These are phyloP conservation scores for Xylaria sp. DNA, from an alignment of 2,329 filamentous ascomycete genomes.

Conservation along the genomic window DNA sequence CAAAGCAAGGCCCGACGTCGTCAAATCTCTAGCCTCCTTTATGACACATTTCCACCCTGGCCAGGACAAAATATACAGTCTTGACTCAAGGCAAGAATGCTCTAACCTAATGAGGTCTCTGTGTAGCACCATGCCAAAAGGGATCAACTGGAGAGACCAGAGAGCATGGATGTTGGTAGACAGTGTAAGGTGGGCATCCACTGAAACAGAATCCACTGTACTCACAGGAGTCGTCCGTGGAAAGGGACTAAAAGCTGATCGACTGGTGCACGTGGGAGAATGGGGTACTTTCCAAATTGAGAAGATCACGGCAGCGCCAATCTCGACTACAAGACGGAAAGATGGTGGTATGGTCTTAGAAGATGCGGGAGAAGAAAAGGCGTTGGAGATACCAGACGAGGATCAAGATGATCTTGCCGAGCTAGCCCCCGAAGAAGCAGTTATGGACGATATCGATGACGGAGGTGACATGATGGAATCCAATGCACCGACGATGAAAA, in stretches of 20 bases:
- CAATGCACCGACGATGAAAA: constrained; percentile 67
- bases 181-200: constrained; percentile 75
- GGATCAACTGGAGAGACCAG: constrained; percentile 94
- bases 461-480: constrained; percentile 49
- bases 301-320: constrained; percentile 82
- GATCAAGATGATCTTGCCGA: constrained; percentile 86
- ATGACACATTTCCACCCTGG: constrained; percentile 95
- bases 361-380: constrained; percentile 61
- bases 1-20: constrained; percentile 80
- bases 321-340: constrained; percentile 69
- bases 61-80: constrained; percentile 88
- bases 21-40: constrained; percentile 87
- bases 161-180: constrained; percentile 96
- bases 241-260: constrained; percentile 86
- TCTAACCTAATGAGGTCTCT: constrained; percentile 89
- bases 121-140: constrained; percentile 92
- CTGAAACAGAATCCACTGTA: constrained; percentile 70
- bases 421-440: constrained; percentile 85
- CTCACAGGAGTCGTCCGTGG: constrained; percentile 89
- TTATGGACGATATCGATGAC: constrained; percentile 68
- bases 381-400: constrained; percentile 76
- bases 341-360: constrained; percentile 76
- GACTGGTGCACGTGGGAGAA: constrained; percentile 89
- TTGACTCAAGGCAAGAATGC: constrained; percentile 90
- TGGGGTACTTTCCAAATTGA: constrained; percentile 95